Evolutionary conservation across 2,329 filamentous ascomycete genomes (phyloP).

Genomic region (Fusarium sp.): DNA sequence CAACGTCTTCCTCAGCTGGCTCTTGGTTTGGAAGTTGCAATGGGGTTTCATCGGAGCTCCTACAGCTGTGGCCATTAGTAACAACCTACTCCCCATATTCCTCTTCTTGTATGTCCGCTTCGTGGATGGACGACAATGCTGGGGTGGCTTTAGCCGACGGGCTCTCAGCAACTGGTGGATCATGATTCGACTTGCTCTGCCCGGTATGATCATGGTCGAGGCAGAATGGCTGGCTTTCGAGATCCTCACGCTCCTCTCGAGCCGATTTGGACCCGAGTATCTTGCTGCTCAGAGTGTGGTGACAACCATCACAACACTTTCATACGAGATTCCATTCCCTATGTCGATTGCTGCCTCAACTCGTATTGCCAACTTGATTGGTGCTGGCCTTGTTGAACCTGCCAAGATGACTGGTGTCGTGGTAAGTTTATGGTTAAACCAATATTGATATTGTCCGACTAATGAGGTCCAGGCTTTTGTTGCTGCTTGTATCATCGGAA

Average conservation of each 20-base stretch:
- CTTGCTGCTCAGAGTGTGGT: conserved; percentile 91
- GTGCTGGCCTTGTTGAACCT: conserved; percentile 81
- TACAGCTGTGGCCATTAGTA: conserved; percentile 80
- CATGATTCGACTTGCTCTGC: conserved; percentile 88
- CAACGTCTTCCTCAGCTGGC: conserved; percentile 81
- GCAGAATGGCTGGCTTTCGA: conserved; percentile 96
- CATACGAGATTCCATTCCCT: conserved; percentile 93
- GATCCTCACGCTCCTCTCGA: conserved; percentile 83
- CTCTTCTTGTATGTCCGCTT: conserved; percentile 82
- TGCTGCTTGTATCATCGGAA: conserved; percentile 74
- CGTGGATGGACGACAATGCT: conserved; percentile 79
- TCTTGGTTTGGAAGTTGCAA: conserved; percentile 76
- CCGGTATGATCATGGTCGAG: conserved; percentile 92
- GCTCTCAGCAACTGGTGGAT: conserved; percentile 79
- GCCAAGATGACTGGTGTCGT: conserved; percentile 85
- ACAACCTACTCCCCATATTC: conserved; percentile 79
- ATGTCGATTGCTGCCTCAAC: conserved; percentile 89
- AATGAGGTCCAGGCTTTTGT: conserved; percentile 61
- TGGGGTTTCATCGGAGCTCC: conserved; percentile 84
- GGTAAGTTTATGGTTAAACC: conserved; percentile 51
- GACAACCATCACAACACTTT: conserved; percentile 79
- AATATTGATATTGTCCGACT: background rate
- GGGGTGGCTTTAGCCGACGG: conserved; percentile 79
- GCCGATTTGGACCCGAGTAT: conserved; percentile 79
- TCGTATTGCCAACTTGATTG: conserved; percentile 90